A percentile compares a stretch with the other conserved stretches of the same genome.
Conservation (phyloP, 2,329 filamentous ascomycete genomes). For the Trichoderma semiorbis region DNA sequence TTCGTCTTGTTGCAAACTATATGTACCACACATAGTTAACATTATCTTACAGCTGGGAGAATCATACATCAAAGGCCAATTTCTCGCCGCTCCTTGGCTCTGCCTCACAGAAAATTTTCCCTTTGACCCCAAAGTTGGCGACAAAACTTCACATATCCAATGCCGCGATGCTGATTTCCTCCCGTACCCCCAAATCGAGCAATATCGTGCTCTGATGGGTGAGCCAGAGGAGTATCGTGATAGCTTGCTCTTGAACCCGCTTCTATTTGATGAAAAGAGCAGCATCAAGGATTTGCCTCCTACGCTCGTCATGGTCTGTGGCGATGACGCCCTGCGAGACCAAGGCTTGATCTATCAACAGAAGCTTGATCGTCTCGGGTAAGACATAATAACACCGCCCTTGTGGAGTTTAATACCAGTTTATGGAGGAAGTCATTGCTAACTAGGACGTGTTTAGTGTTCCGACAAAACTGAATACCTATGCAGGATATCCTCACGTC, state of each 20-base stretch:
- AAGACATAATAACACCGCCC: not conserved
- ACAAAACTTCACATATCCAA: not conserved
- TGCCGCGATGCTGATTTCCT: not conserved
- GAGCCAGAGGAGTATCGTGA: not conserved
- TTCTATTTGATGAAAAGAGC: not conserved
- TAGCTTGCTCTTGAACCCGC: not conserved
- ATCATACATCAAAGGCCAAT: not conserved
- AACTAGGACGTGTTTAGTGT: not conserved
- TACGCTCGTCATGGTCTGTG: not conserved
- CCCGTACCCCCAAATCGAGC: not conserved
- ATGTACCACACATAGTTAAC: not conserved
- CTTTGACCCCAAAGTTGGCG: not conserved
- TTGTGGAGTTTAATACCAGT: no score
- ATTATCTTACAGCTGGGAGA: not conserved
- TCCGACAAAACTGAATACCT: not conserved
- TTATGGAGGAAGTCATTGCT: not conserved
- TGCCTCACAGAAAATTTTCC: not conserved
- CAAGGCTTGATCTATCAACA: not conserved
- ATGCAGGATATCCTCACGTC: not conserved
- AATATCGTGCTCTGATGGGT: not conserved
- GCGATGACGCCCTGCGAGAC: not conserved
- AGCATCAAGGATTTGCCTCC: not conserved
- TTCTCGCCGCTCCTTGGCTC: not conserved
- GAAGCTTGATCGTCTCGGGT: not conserved
- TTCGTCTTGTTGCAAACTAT: not conserved